Evolutionary conservation across 495 filamentous ascomycete genomes (phyloP).

Genomic region (Clohesyomyces aquaticus): DNA sequence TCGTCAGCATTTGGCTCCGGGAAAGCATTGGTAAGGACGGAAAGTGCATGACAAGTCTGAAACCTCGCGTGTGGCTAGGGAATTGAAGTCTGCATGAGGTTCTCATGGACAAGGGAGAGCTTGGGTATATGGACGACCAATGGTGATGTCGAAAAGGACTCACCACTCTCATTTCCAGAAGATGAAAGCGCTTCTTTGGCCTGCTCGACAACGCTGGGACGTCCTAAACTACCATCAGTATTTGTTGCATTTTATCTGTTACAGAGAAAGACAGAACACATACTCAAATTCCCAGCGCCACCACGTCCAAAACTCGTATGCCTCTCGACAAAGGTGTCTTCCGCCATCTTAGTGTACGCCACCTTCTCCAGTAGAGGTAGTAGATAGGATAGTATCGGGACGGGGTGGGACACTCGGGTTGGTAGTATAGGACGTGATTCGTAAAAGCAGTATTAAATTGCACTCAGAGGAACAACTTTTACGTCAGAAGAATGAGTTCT

Average conservation of each 20-base stretch:
- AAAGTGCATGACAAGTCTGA: too few species aligned
- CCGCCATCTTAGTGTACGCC: conserved; percentile 21
- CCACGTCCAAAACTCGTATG: conserved; percentile 30
- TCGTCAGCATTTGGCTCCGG: too few species aligned
- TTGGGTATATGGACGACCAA: too few species aligned
- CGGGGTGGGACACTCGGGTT: neutral
- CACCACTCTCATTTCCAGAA: conserved; percentile 15
- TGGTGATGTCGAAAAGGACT: neutral
- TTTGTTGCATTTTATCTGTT: neutral
- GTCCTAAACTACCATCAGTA: conserved; percentile 12
- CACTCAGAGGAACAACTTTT: too few species aligned
- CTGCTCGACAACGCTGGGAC: conserved; percentile 12
- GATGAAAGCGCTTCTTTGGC: conserved; percentile 17
- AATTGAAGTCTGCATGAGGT: too few species aligned
- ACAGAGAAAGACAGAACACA: conserved; percentile 4
- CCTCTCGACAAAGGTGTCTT: conserved; percentile 17
- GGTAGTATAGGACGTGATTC: too few species aligned
- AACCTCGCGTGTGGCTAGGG: too few species aligned
- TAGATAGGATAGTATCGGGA: too few species aligned
- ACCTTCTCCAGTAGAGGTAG: neutral
- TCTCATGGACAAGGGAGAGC: too few species aligned
- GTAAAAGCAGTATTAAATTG: too few species aligned
- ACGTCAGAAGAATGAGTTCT: too few species aligned
- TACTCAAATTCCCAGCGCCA: conserved; percentile 38
- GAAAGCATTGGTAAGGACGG: too few species aligned